phyloP scores from a whole-genome alignment of 106 monocot species.

The Dioscorea zingiberensis region DNA sequence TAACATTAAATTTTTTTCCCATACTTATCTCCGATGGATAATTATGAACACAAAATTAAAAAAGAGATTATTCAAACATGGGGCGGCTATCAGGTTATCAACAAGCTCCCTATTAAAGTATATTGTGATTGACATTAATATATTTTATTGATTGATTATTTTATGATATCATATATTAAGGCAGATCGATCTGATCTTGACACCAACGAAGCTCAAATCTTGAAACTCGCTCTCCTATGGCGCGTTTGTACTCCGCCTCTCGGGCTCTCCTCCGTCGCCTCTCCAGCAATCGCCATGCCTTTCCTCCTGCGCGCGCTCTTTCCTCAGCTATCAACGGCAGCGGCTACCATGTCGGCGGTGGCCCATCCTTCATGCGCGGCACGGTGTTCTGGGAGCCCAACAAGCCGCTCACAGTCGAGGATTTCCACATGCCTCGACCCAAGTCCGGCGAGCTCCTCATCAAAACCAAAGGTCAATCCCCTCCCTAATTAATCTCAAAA shows the following conservation, averaged over 20 bases:
- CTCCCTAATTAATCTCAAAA: neutral
- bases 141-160: too few species aligned
- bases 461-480: constrained; percentile 74
- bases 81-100: too few species aligned
- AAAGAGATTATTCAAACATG: too few species aligned
- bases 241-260: constrained; percentile 16
- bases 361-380: constrained; percentile 82
- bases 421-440: constrained; percentile 87
- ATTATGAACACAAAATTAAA: too few species aligned
- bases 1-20: too few species aligned
- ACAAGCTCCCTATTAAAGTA: too few species aligned
- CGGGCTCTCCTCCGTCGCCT: constrained; percentile 38
- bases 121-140: too few species aligned
- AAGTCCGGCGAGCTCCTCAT: constrained; percentile 93
- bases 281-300: neutral
- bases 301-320: neutral
- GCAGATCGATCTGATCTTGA: too few species aligned
- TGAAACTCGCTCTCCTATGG: constrained; percentile 12
- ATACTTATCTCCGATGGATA: too few species aligned
- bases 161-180: too few species aligned
- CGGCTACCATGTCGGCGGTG: constrained; percentile 74
- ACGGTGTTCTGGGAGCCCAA: constrained; percentile 88
- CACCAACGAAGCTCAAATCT: neutral
- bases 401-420: constrained; percentile 73
- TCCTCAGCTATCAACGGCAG: constrained; percentile 21